Evolutionary conservation across 1,284 basidiomycete genomes (phyloP).

Genomic region (Gomphus sp.): DNA sequence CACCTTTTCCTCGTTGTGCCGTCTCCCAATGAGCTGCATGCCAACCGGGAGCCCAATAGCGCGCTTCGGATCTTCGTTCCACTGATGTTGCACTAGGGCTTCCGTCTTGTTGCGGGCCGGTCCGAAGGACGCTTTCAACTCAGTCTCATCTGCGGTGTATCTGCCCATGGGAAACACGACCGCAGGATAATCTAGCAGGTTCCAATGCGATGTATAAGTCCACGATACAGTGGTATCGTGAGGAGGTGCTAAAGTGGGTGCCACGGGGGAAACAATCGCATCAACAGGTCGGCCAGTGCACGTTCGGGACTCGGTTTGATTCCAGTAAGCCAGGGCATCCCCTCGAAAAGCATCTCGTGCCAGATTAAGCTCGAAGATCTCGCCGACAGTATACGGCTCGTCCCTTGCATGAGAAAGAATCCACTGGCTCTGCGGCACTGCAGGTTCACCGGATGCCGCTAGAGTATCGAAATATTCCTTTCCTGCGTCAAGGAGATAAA

Average conservation of each 20-base stretch:
- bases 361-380: conserved; percentile 34
- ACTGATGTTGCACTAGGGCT: conserved; percentile 29
- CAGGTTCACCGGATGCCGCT: conserved; percentile 25
- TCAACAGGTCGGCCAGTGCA: conserved; percentile 44
- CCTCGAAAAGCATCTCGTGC: conserved; percentile 36
- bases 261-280: conserved; percentile 43
- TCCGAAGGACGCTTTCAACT: background rate
- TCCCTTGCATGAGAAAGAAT: conserved; percentile 32
- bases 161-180: conserved; percentile 41
- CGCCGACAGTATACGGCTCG: conserved; percentile 28
- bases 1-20: conserved; percentile 40
- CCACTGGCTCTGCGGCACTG: conserved; percentile 39
- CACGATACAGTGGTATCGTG: conserved; percentile 43
- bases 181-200: conserved; percentile 44
- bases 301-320: conserved; percentile 33
- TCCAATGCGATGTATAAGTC: conserved; percentile 49
- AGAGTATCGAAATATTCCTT: conserved; percentile 35
- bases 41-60: conserved; percentile 37
- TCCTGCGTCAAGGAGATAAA: conserved; percentile 43
- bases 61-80: conserved; percentile 26
- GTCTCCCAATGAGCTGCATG: conserved; percentile 39
- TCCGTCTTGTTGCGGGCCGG: conserved; percentile 31
- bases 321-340: conserved; percentile 43
- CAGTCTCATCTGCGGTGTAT: background rate
- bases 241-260: conserved; percentile 40